These are phyloP conservation scores for Aphanomyces cochlioides DNA, from an alignment of 352 stramenopile genomes.

Conservation along the genomic window DNA sequence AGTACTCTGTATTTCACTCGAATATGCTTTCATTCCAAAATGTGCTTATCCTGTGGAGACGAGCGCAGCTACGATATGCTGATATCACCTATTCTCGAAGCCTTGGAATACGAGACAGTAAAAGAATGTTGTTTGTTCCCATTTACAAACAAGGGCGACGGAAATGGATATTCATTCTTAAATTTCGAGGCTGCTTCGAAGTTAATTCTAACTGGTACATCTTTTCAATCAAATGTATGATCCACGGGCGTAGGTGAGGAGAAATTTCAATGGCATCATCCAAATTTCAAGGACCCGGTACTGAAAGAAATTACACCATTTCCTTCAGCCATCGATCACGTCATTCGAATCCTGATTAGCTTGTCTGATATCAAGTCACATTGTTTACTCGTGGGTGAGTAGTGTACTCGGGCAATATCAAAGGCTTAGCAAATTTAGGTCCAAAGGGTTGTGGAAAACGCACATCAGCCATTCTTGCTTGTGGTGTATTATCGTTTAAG, in stretches of 20 bases:
- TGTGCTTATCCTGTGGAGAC: not conserved
- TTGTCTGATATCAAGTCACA: slow-evolving; percentile 15
- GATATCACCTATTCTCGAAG: slow-evolving; percentile 32
- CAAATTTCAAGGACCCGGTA: slow-evolving; percentile 19
- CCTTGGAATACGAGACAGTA: slow-evolving; percentile 39
- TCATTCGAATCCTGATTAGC: slow-evolving; percentile 9
- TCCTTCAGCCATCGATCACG: slow-evolving; percentile 9
- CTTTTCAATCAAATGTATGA: not conserved
- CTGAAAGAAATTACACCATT: slow-evolving; percentile 20
- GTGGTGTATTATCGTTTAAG: slow-evolving; percentile 26
- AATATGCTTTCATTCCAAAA: not conserved
- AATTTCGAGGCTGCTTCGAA: slow-evolving; percentile 34
- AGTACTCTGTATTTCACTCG: not conserved
- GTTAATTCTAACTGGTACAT: slow-evolving; percentile 39
- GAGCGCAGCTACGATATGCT: not conserved
- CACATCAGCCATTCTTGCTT: slow-evolving; percentile 6
- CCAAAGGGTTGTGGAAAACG: slow-evolving; percentile 22
- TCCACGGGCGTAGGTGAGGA: slow-evolving; percentile 41
- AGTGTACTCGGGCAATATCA: not conserved
- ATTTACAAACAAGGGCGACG: slow-evolving; percentile 49
- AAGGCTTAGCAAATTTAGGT: not conserved
- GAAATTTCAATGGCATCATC: slow-evolving; percentile 63
- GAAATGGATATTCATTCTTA: slow-evolving; percentile 41
- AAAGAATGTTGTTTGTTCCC: slow-evolving; percentile 24
- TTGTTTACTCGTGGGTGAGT: slow-evolving; percentile 2